These are phyloP conservation scores for Mariannaea sp. DNA, from an alignment of 2,329 filamentous ascomycete species.

Conservation along the genomic window DNA sequence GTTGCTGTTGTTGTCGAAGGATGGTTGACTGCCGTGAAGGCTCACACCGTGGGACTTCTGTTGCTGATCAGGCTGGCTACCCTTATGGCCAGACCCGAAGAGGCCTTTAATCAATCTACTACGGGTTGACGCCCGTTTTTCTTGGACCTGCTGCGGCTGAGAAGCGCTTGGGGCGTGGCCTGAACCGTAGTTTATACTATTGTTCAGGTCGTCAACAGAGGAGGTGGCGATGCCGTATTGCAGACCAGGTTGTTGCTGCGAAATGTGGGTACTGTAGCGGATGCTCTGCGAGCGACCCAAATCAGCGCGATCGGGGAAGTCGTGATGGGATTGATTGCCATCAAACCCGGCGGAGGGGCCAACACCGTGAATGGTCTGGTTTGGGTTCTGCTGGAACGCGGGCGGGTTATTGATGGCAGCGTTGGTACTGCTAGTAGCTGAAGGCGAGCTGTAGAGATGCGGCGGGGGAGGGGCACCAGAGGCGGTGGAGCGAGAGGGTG, in stretches of 20 bases:
- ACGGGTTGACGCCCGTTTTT: constrained; percentile 17
- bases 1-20: too few species aligned
- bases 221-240: constrained; percentile 44
- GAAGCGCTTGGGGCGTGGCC: constrained; percentile 9
- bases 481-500: constrained; percentile 27
- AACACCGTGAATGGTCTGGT: constrained; percentile 33
- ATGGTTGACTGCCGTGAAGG: constrained; percentile 36
- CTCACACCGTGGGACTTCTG: constrained; percentile 39
- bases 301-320: constrained; percentile 50
- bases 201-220: constrained; percentile 50
- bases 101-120: constrained; percentile 22
- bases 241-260: constrained; percentile 34
- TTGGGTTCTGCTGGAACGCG: constrained; percentile 39
- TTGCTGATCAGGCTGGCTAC: constrained; percentile 26
- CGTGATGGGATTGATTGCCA: constrained; percentile 44
- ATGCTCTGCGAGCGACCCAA: constrained; percentile 58
- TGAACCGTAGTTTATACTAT: constrained; percentile 30
- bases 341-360: constrained; percentile 39
- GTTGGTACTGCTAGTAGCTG: constrained; percentile 33
- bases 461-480: constrained; percentile 35
- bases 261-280: constrained; percentile 48
- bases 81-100: constrained; percentile 28
- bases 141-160: constrained; percentile 35
- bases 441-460: constrained; percentile 40
- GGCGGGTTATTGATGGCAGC: constrained; percentile 38